phyloP scores from a whole-genome alignment of 495 filamentous ascomycete genomes.

The Penicillium verhagenii region DNA sequence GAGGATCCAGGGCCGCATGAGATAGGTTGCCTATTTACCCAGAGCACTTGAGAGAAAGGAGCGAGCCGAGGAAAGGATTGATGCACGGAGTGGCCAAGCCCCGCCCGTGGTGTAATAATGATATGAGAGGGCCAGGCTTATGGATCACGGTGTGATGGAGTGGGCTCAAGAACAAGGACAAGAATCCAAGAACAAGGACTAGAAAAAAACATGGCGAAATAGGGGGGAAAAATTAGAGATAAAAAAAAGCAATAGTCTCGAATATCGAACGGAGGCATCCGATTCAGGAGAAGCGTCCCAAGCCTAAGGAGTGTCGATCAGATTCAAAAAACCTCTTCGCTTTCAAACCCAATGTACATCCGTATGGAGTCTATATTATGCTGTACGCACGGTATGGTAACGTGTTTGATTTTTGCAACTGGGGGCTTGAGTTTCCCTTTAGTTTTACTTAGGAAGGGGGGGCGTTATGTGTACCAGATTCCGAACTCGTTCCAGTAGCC shows the following conservation, averaged over 20 bases:
- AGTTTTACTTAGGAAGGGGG: no score
- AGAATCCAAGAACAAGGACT: not conserved
- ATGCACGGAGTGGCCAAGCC: slow-evolving; percentile 14
- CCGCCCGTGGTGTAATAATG: slow-evolving; percentile 23
- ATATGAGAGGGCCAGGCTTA: slow-evolving; percentile 5
- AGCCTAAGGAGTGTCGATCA: not conserved
- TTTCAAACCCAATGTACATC: no score
- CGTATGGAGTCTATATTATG: no score
- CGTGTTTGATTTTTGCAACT: no score
- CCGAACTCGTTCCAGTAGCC: not conserved
- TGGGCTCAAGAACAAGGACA: no score
- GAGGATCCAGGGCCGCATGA: slow-evolving; percentile 18
- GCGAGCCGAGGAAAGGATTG: not conserved
- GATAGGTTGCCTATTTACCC: slow-evolving; percentile 11
- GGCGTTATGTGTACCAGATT: not conserved
- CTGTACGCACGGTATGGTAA: not conserved
- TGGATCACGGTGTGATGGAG: slow-evolving; percentile 1
- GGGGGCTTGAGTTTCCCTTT: not conserved
- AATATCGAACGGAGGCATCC: slow-evolving; percentile 5
- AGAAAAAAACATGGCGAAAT: no score
- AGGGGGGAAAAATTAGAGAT: not conserved
- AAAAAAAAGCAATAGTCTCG: not conserved
- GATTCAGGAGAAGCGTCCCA: not conserved
- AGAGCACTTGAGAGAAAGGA: not conserved
- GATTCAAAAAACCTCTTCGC: no score